Evolutionary conservation across 148 eudicot species (phyloP).

Genomic region (Euryodendron excelsum): DNA sequence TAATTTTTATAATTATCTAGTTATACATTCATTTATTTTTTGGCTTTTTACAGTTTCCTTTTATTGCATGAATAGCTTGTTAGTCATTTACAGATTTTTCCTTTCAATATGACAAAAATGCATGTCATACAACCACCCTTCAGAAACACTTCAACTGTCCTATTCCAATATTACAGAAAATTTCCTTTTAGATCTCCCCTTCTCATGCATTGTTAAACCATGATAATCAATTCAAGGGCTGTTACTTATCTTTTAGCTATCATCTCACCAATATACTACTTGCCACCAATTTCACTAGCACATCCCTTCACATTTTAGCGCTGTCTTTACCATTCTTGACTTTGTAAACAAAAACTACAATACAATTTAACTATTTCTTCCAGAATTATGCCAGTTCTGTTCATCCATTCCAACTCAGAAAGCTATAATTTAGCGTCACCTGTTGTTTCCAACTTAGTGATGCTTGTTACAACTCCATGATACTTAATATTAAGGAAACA

Average conservation of each 20-base stretch:
- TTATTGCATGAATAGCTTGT: background rate
- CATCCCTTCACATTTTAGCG: conserved; percentile 2
- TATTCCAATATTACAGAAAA: background rate
- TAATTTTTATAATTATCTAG: background rate
- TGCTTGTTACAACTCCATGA: background rate
- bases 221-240: background rate
- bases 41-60: background rate
- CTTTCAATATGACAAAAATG: background rate
- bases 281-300: too few species aligned
- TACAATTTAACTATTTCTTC: background rate
- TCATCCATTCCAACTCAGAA: too few species aligned
- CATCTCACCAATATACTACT: too few species aligned
- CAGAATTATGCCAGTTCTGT: background rate
- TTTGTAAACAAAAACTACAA: background rate
- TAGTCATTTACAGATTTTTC: background rate
- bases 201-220: background rate
- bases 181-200: background rate
- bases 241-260: too few species aligned
- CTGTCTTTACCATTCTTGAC: background rate
- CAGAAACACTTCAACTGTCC: background rate
- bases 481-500: background rate
- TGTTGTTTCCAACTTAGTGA: too few species aligned
- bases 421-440: too few species aligned
- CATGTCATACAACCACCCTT: background rate
- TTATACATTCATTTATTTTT: too few species aligned